A percentile compares a stretch with the other conserved stretches of the same genome.
Conservation (phyloP, 1,284 basidiomycete species). For the Rugosomyces carneus region DNA sequence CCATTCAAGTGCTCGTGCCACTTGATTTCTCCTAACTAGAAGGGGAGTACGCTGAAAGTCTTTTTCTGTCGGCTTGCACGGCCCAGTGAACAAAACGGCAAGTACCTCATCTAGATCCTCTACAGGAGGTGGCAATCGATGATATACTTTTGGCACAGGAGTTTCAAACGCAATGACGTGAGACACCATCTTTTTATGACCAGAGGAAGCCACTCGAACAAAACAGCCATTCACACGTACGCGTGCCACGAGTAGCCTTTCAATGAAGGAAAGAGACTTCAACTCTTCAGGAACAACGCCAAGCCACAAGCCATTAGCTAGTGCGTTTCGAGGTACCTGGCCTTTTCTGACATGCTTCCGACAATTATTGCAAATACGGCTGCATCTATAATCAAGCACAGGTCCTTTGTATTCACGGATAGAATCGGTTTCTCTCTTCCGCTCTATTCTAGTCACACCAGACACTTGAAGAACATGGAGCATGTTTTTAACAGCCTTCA, state of each 20-base stretch:
- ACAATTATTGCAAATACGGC: slow-evolving; percentile 16
- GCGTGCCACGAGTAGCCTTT: slow-evolving; percentile 27
- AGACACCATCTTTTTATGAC: slow-evolving; percentile 20
- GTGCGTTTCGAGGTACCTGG: slow-evolving; percentile 21
- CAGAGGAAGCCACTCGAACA: slow-evolving; percentile 18
- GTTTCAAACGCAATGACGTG: slow-evolving; percentile 21
- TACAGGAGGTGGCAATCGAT: slow-evolving; percentile 17
- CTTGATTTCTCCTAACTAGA: slow-evolving; percentile 18
- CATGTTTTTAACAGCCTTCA: slow-evolving; percentile 3
- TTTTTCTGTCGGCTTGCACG: slow-evolving; percentile 17
- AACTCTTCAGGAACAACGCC: slow-evolving; percentile 30
- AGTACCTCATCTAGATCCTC: slow-evolving; percentile 20
- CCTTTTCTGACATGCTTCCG: slow-evolving; percentile 12
- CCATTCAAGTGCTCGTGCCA: slow-evolving; percentile 23
- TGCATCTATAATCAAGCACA: slow-evolving; percentile 17
- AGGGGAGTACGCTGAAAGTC: slow-evolving; percentile 23
- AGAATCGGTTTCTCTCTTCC: not conserved
- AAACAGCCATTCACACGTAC: slow-evolving; percentile 19
- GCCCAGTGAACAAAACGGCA: slow-evolving; percentile 18
- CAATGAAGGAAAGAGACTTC: slow-evolving; percentile 23
- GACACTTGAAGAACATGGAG: slow-evolving; percentile 1
- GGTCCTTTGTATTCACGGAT: slow-evolving; percentile 15
- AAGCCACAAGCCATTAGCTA: slow-evolving; percentile 34
- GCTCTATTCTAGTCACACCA: slow-evolving; percentile 5
- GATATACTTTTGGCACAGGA: slow-evolving; percentile 20